A percentile compares a stretch with the other conserved stretches of the same genome.
phyloP scores from a whole-genome alignment of 148 eudicot genomes.

The Camellia lanceoleosa region DNA sequence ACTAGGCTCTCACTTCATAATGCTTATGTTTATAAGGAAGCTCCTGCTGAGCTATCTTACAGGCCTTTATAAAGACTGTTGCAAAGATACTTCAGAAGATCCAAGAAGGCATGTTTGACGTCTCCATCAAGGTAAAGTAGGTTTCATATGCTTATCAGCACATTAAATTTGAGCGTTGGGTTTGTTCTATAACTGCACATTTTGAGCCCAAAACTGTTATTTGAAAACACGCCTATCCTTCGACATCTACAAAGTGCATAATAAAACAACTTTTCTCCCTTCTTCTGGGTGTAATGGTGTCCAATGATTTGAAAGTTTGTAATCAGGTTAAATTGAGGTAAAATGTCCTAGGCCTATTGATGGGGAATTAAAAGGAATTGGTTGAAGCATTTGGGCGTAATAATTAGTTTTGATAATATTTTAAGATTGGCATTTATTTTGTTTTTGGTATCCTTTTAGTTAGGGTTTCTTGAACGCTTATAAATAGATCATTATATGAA shows the following conservation, averaged over 20 bases:
- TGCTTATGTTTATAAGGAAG: slow-evolving; percentile 3
- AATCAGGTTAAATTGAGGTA: background rate
- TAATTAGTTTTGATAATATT: no score
- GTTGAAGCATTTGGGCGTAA: no score
- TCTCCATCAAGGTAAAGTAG: slow-evolving; percentile 56
- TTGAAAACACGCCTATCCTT: background rate
- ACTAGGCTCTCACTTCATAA: background rate
- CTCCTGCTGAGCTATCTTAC: background rate
- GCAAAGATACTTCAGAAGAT: slow-evolving; percentile 52
- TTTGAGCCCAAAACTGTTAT: background rate
- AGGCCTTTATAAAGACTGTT: slow-evolving; percentile 64
- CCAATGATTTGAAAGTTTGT: background rate
- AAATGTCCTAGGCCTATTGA: background rate
- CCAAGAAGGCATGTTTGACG: slow-evolving; percentile 64
- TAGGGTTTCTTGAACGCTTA: no score
- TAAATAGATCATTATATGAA: no score
- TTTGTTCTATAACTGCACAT: background rate
- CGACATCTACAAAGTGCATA: background rate
- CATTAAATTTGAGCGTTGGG: background rate
- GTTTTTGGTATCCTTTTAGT: no score
- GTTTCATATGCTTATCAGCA: background rate
- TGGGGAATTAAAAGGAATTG: background rate
- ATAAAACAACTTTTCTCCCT: background rate
- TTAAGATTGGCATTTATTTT: no score
- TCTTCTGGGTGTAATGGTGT: background rate